Base-by-base conservation (phyloP, 305 asterid species). In the Fraxinus sp. region DNA sequence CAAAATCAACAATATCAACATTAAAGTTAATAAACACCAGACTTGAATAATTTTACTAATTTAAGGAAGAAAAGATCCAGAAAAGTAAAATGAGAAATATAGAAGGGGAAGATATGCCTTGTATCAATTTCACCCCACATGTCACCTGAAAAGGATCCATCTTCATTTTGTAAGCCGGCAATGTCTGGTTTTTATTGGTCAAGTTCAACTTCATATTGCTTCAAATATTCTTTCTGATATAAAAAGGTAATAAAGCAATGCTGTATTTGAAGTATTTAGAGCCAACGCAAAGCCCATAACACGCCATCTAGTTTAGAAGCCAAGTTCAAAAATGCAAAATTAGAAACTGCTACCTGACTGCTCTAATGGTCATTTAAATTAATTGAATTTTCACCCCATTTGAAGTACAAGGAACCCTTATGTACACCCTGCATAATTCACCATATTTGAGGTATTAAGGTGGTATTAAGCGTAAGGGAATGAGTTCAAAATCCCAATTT, bases 51-150 rank as follows among this genome's bases (percentile, higher is more conserved):
- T 49, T 43, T 76, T 74, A 52, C 49, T 16, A 79, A 28, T 28
- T 41, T 32, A 84, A 76, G 62, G n/a, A 79, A 80, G 6, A 57
- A 49, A 36, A 72, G 35, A 68, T 41, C 18, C 26, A 49, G 30
- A 76, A 26, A 28, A 28, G 62, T 30, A 81, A 68, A 55, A 46
- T 7, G 28, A 76, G 26, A 80, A 43, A 30, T 22, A 36, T 71
- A 79, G 80, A 68, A 82, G 0, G 37, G 77, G 73, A 77, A 84
- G 83, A 16, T 30, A 72, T 87, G 93, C 98, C 97, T 86, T 39
- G 99, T 94, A 87, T 96, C 98, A 36, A 92, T 79, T 91, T 96
- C 99, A 85, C 97, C 99, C 99, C 99, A 96, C 75, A 90, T 87
- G 87, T 93, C 98, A 83, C 98, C 98, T 77, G 95, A 84, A 87